Base-by-base conservation (phyloP, 345 rosid species). In the Linum lewisii region DNA sequence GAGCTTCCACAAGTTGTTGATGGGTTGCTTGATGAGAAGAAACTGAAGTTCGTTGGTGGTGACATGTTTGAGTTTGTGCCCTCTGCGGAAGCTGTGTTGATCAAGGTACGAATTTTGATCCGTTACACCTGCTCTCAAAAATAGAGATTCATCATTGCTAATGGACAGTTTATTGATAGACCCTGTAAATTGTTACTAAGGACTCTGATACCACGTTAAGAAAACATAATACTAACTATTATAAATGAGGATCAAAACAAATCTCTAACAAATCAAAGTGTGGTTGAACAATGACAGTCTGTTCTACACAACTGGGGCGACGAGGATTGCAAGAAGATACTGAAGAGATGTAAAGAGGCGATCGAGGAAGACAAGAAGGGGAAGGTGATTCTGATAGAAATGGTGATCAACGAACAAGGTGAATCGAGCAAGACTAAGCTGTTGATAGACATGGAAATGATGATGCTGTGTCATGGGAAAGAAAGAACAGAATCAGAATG, bases 1-100 rank as follows among this genome's bases (percentile, higher is more conserved):
- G 74, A 71, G 0, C 59, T 62, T 24, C 70, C 74, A 18, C 70
- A 61, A 16, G 74, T 65, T 21, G 24, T 57, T 38, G 50, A 47
- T 18, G 53, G 19, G 36, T 61, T 71, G 65, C 24, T 38, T 36
- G 70, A 51, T 9, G 50, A 59, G 2, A 57, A 71, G 26, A 71
- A 65, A 37, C 22, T 65, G 70, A 62, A 65, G 10, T 65, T 38
- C 36, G 49, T 71, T 22, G 66, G 66, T 7, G 74, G 70, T 36
- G 70, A 71, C 44, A 71, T 71, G 70, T 65, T 71, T 44, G 52
- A 65, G 14, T 47, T 23, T 25, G 22, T 71, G 59, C 74, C 74
- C 47, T 49, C 69, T 54, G 74, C 66, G 24, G 69, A 70, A 24
- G 65, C 59, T 18, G 11, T 65, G 10, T 0, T 70, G 8, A 68